These are phyloP conservation scores for Ettlia oleoabundans DNA, from an alignment of 139 green algal genomes.

Conservation along the genomic window DNA sequence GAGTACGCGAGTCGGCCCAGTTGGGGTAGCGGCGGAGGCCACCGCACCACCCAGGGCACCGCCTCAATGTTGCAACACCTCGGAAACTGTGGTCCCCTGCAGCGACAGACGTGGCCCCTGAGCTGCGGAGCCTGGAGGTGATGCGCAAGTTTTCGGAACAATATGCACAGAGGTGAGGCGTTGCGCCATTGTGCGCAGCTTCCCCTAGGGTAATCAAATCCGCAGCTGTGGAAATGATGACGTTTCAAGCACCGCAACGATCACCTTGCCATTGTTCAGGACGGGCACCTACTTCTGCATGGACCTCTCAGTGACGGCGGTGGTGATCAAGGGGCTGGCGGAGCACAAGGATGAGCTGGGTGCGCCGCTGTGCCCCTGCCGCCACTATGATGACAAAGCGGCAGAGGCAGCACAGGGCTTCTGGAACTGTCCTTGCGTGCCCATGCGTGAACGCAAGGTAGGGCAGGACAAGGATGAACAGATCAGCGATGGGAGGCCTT, in stretches of 20 bases:
- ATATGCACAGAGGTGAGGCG: slow-evolving; percentile 88
- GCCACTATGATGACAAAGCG: slow-evolving; percentile 99
- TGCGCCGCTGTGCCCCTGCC: slow-evolving; percentile 96
- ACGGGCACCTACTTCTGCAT: slow-evolving; percentile 97
- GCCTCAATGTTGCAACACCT: too few relatives aligned
- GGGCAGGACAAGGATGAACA: not conserved
- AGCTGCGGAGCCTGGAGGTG: slow-evolving; percentile 65
- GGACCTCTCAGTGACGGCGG: slow-evolving; percentile 97
- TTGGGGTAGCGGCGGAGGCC: too few relatives aligned
- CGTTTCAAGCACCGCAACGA: too few relatives aligned
- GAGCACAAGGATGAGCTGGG: slow-evolving; percentile 98
- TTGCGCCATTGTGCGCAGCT: too few relatives aligned
- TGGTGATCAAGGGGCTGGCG: slow-evolving; percentile 97
- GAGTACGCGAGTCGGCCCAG: too few relatives aligned
- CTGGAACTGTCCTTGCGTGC: slow-evolving; percentile 99
- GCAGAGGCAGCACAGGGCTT: slow-evolving; percentile 93
- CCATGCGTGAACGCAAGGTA: slow-evolving; percentile 96
- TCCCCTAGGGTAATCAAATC: too few relatives aligned
- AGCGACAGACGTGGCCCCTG: slow-evolving; percentile 15
- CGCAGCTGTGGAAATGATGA: too few relatives aligned
- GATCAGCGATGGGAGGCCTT: too few relatives aligned
- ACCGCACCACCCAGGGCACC: too few relatives aligned
- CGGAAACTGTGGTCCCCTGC: too few relatives aligned
- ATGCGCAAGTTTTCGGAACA: slow-evolving; percentile 99
- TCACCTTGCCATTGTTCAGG: slow-evolving; percentile 61